A percentile compares a stretch with the other conserved stretches of the same genome.
phyloP scores from a whole-genome alignment of 352 stramenopile species.

The Paralagenidium karlingii region DNA sequence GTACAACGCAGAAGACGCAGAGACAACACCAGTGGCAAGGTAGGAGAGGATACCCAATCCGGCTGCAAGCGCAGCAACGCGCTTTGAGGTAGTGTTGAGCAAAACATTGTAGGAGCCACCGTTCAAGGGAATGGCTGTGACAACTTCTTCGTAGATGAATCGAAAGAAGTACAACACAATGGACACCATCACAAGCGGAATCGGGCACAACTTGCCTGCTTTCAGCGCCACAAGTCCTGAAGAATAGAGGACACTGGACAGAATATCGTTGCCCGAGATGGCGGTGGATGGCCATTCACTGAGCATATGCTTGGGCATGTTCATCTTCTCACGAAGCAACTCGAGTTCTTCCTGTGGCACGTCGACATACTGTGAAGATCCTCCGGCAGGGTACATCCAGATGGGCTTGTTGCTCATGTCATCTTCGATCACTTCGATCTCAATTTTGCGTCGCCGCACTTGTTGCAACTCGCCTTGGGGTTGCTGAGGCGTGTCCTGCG shows the following conservation, averaged over 20 bases:
- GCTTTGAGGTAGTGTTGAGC: conserved; percentile 83
- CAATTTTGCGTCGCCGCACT: conserved; percentile 25
- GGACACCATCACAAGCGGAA: conserved; percentile 64
- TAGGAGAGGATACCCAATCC: conserved; percentile 82
- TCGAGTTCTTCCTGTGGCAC: conserved; percentile 17
- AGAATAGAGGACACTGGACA: conserved; percentile 74
- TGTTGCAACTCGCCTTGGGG: no score
- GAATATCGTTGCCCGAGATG: conserved; percentile 85
- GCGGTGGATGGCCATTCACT: conserved; percentile 59
- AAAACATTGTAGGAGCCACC: conserved; percentile 85
- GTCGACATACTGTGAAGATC: conserved; percentile 18
- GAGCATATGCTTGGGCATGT: conserved; percentile 22
- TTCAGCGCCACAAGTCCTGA: conserved; percentile 21
- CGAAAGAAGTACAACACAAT: conserved; percentile 39
- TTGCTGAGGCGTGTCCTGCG: no score
- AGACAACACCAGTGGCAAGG: conserved; percentile 69
- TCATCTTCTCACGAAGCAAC: conserved; percentile 17
- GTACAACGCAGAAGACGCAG: conserved; percentile 49
- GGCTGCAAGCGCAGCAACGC: conserved; percentile 66
- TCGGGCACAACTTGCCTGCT: conserved; percentile 61
- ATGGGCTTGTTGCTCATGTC: conserved; percentile 8
- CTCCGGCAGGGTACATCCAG: conserved; percentile 27
- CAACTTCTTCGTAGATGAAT: conserved; percentile 81
- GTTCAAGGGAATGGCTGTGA: conserved; percentile 82
- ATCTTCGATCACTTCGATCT: conserved; percentile 28